Evolutionary conservation across 2,329 filamentous ascomycete genomes (phyloP).

Genomic region (Fusarium denticulatum): DNA sequence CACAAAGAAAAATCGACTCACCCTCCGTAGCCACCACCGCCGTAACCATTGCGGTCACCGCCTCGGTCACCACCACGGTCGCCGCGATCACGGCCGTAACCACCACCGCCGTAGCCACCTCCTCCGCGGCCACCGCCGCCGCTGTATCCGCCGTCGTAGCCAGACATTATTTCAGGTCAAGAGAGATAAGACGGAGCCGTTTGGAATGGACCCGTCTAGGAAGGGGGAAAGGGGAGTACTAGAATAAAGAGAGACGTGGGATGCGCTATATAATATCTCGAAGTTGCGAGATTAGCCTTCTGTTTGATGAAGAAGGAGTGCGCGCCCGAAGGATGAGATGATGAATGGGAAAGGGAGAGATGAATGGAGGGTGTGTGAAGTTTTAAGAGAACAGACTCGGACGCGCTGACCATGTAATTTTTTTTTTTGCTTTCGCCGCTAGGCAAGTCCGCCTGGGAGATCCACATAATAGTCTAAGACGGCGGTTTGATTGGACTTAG

Average conservation of each 20-base stretch:
- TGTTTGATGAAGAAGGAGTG: conserved; percentile 44
- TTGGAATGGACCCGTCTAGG: conserved; percentile 21
- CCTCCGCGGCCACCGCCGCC: conserved; percentile 47
- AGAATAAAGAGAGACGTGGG: conserved; percentile 34
- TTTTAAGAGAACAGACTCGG: conserved; percentile 37
- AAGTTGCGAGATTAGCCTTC: conserved; percentile 34
- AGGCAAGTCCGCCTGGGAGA: conserved; percentile 38
- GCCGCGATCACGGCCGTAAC: conserved; percentile 55
- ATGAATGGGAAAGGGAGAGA: conserved; percentile 32
- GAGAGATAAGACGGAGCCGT: conserved; percentile 25
- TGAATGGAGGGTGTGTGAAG: conserved; percentile 41
- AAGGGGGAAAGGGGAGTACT: conserved; percentile 18
- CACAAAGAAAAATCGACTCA: conserved; percentile 44
- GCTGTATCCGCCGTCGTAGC: conserved; percentile 45
- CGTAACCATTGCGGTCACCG: conserved; percentile 53
- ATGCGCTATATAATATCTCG: conserved; percentile 33
- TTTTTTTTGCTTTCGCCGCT: conserved; percentile 44
- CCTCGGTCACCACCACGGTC: conserved; percentile 61
- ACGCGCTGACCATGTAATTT: conserved; percentile 34
- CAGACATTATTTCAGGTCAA: conserved; percentile 55
- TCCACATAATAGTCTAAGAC: neutral
- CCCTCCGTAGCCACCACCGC: conserved; percentile 51
- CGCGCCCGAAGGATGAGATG: conserved; percentile 44
- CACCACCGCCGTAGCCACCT: conserved; percentile 47
- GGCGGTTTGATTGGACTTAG: neutral